Conservation (phyloP, 768 basidiomycete species). For the Pleurotus salmoneostramineus region DNA sequence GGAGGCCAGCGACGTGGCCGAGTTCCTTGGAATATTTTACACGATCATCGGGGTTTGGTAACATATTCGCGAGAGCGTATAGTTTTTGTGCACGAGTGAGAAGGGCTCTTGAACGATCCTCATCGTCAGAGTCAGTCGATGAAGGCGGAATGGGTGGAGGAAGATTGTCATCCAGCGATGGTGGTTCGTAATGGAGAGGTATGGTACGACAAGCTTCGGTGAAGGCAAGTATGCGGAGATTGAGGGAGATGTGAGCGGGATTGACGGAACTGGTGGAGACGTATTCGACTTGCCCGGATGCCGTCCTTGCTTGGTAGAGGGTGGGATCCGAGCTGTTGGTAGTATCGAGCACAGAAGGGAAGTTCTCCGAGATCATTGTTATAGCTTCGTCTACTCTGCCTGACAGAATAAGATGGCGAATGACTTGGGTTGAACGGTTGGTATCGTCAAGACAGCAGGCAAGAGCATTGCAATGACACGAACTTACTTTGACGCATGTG, state of each 20-base stretch:
- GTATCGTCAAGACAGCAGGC: too few relatives aligned
- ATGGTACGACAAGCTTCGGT: constrained; percentile 79
- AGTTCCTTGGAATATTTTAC: constrained; percentile 67
- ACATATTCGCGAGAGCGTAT: constrained; percentile 52
- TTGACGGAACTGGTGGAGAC: constrained; percentile 60
- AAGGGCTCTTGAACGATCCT: constrained; percentile 40
- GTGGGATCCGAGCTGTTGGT: constrained; percentile 8
- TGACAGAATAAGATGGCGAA: constrained; percentile 63
- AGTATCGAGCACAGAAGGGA: constrained; percentile 63
- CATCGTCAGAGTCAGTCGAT: constrained; percentile 12
- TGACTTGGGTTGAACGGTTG: constrained; percentile 40
- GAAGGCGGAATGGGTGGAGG: constrained; percentile 3
- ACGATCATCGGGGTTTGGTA: constrained; percentile 54
- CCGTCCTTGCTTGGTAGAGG: constrained; percentile 20
- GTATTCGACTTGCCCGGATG: constrained; percentile 38
- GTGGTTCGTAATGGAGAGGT: constrained; percentile 45
- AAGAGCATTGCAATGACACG: neutral
- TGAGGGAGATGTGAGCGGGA: constrained; percentile 74
- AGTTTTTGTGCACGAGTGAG: constrained; percentile 64
- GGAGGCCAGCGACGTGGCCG: constrained; percentile 65
- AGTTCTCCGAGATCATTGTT: constrained; percentile 61
- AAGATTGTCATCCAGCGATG: constrained; percentile 14
- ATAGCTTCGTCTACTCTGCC: constrained; percentile 77
- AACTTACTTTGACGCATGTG: constrained; percentile 53
- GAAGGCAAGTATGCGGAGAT: constrained; percentile 85